Evolutionary conservation across 495 filamentous ascomycete species (phyloP).

Genomic region (Tuber borchii): DNA sequence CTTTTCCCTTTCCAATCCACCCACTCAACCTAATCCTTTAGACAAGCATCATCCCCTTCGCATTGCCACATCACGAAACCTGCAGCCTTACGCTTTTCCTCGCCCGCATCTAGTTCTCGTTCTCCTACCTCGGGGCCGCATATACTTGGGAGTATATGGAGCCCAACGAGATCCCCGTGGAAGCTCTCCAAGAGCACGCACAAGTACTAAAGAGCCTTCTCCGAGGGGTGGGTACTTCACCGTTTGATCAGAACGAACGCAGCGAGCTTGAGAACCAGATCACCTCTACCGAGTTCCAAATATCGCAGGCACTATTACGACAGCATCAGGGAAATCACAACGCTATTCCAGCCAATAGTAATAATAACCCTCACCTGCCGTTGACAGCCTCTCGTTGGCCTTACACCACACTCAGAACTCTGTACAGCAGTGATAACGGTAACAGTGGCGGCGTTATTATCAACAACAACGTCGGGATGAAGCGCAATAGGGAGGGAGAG

Average conservation of each 20-base stretch:
- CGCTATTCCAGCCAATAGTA: neutral
- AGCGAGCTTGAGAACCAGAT: constrained; percentile 16
- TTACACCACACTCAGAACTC: neutral
- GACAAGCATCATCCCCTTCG: constrained; percentile 3
- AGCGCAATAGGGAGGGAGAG: constrained; percentile 33
- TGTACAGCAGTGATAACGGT: neutral
- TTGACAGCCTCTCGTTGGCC: neutral
- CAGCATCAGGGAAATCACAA: constrained; percentile 21
- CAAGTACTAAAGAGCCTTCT: constrained; percentile 10
- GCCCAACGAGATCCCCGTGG: constrained; percentile 20
- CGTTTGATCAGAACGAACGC: constrained; percentile 18
- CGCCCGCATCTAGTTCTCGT: neutral
- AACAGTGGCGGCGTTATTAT: constrained; percentile 29
- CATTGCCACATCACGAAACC: constrained; percentile 6
- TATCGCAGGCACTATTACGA: constrained; percentile 10
- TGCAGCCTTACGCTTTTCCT: neutral
- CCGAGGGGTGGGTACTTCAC: constrained; percentile 2
- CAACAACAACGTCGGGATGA: constrained; percentile 21
- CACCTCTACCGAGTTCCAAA: constrained; percentile 22
- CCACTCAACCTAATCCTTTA: neutral
- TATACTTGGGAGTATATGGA: constrained; percentile 14
- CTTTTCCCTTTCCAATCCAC: neutral
- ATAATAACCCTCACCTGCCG: neutral
- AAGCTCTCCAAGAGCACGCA: constrained; percentile 27
- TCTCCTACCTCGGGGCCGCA: neutral